phyloP scores from a whole-genome alignment of 2,329 filamentous ascomycete genomes.

The Beauveria scarabaeidicola region DNA sequence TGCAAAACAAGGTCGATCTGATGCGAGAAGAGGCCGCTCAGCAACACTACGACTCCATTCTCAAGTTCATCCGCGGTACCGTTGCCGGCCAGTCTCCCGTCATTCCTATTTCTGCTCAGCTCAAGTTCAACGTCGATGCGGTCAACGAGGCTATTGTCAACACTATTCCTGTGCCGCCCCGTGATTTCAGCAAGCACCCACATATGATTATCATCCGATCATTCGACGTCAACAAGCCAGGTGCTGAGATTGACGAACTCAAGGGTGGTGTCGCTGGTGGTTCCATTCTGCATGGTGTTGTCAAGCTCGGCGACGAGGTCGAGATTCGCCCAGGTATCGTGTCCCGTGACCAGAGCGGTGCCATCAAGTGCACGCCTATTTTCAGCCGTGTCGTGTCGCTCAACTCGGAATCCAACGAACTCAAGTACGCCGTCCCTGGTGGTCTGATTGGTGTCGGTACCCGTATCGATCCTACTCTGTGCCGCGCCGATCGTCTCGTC shows the following conservation, averaged over 20 bases:
- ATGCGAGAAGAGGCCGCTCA: constrained; percentile 94
- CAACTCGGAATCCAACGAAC: constrained; percentile 95
- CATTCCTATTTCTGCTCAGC: constrained; percentile 92
- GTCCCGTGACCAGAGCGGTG: constrained; percentile 84
- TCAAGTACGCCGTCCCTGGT: constrained; percentile 96
- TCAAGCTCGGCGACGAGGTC: constrained; percentile 96
- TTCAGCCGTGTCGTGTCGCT: constrained; percentile 91
- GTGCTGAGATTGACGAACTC: constrained; percentile 95
- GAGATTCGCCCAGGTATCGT: constrained; percentile 99
- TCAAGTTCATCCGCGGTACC: constrained; percentile 97
- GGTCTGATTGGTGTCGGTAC: constrained; percentile 98
- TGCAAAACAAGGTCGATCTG: constrained; percentile 98
- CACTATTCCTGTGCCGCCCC: constrained; percentile 82
- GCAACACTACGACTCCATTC: constrained; percentile 91
- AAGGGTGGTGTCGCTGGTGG: constrained; percentile 99
- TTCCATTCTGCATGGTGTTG: constrained; percentile 88
- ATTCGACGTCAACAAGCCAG: constrained; percentile 99
- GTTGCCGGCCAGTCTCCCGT: constrained; percentile 92
- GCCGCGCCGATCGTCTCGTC: constrained; percentile 96
- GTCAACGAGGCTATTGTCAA: constrained; percentile 94
- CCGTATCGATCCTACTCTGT: constrained; percentile 92
- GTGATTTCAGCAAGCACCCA: constrained; percentile 85
- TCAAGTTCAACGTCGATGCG: constrained; percentile 99
- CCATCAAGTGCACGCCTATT: constrained; percentile 94
- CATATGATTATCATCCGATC: constrained; percentile 99